Conservation (phyloP, 768 basidiomycete species). For the Collybia mongolica region DNA sequence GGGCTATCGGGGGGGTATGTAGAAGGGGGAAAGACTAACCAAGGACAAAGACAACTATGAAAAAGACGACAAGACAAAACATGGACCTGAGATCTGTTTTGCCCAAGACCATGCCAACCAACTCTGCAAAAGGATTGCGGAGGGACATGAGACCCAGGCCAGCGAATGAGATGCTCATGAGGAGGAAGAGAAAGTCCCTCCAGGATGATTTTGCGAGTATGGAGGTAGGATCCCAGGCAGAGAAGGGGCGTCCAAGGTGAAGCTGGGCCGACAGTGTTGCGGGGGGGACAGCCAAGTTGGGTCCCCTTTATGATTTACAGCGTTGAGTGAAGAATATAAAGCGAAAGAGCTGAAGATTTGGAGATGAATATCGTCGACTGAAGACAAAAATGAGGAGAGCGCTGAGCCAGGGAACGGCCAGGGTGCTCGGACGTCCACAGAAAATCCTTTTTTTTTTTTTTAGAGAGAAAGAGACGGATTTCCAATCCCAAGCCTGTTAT, state of each 20-base stretch:
- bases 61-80: conserved; percentile 66
- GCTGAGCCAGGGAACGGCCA: neutral
- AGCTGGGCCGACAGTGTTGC: conserved; percentile 41
- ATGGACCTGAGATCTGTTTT: conserved; percentile 70
- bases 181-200: conserved; percentile 48
- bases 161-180: conserved; percentile 68
- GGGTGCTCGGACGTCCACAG: no score
- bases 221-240: conserved; percentile 34
- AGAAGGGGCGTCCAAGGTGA: conserved; percentile 26
- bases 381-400: neutral
- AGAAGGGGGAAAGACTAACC: conserved; percentile 44
- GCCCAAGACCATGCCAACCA: conserved; percentile 47
- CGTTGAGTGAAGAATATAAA: no score
- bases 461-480: no score
- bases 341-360: no score
- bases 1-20: no score
- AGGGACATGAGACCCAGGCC: conserved; percentile 60
- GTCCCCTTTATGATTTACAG: conserved; percentile 10
- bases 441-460: no score
- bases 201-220: conserved; percentile 33
- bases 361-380: no score
- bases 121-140: conserved; percentile 51
- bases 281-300: conserved; percentile 23
- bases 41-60: conserved; percentile 67
- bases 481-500: neutral